A percentile compares a stretch with the other conserved stretches of the same genome.
These are phyloP conservation scores for Macrolepiota fuliginosa DNA, from an alignment of 768 basidiomycete genomes.

Conservation along the genomic window DNA sequence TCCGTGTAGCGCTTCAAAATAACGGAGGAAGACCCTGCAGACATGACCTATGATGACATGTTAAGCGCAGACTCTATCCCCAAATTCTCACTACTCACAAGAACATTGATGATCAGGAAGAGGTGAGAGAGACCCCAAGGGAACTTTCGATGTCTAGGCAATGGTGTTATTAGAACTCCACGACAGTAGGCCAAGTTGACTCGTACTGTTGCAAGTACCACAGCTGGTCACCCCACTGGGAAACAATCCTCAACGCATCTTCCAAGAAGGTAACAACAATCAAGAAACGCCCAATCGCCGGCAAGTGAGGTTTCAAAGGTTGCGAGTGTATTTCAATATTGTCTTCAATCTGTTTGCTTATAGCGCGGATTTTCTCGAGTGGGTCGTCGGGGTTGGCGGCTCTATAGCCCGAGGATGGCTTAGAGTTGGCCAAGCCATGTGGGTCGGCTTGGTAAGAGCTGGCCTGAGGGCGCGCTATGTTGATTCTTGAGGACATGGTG, in stretches of 20 bases:
- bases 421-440: constrained; percentile 75
- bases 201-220: constrained; percentile 97
- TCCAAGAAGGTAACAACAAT: constrained; percentile 99
- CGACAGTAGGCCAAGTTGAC: constrained; percentile 1
- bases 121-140: constrained; percentile 94
- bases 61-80: neutral
- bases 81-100: constrained; percentile 53
- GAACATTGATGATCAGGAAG: constrained; percentile 88
- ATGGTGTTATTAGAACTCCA: constrained; percentile 13
- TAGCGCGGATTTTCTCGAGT: constrained; percentile 68
- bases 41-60: constrained; percentile 67
- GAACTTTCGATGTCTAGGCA: constrained; percentile 84
- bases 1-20: constrained; percentile 87
- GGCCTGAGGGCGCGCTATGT: constrained; percentile 69
- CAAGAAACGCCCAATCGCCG: constrained; percentile 91
- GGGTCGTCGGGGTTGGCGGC: constrained; percentile 82
- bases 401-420: constrained; percentile 68
- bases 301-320: constrained; percentile 91
- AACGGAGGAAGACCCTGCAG: constrained; percentile 77
- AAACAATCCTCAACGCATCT: constrained; percentile 89
- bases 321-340: constrained; percentile 89
- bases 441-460: constrained; percentile 67
- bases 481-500: constrained; percentile 81
- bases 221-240: constrained; percentile 96
- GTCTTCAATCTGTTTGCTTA: constrained; percentile 84